Base-by-base conservation (phyloP, 352 stramenopile genomes). In the Phytophthora crassamura region DNA sequence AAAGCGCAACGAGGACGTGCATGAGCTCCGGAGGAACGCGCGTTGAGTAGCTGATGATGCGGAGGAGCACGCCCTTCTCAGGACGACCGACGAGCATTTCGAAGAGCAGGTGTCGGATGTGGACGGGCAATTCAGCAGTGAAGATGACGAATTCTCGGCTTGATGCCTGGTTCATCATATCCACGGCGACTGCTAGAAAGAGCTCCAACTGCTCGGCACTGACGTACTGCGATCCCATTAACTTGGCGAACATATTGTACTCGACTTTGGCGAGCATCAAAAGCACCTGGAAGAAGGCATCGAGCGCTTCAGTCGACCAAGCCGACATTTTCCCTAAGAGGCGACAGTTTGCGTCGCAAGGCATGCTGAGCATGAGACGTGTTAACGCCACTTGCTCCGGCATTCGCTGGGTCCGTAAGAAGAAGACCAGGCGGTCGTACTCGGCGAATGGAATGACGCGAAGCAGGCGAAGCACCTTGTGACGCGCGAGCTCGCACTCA, bases 131-230 rank as follows among this genome's bases (percentile, higher is more conserved):
- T 33, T 84, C 79, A 6, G 83, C 64, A 6, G 79, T 64, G 48
- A 90, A 90, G 25, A 80, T 85, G 11, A 87, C 72, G 14, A 89
- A 69, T 38, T 90, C 83, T 32, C 83, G 77, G 15, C 75, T 89
- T 8, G 79, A 84, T 2, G 83, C 83, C 46, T 91, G 81, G 53
- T 90, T 91, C 81, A 87, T 88, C 68, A 91, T 81, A 18, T 80
- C 80, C 8, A 77, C 75, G 0, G 79, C 77, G 28, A 91, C 74
- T 2, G 74, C 73, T 12, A 88, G 56, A 33, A 91, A 81, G 2
- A 59, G 46, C 28, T 81, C 39, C 5, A 90, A 58, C 25, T 89
- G 73, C 0, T 72, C 28, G 1, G 59, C 28, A 7, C 41, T 78
- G n/a, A 90, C 69, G 35, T 89, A 71, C 32, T 64, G 49, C 2